phyloP scores from a whole-genome alignment of 2,329 filamentous ascomycete genomes.

The Nemania sp. region DNA sequence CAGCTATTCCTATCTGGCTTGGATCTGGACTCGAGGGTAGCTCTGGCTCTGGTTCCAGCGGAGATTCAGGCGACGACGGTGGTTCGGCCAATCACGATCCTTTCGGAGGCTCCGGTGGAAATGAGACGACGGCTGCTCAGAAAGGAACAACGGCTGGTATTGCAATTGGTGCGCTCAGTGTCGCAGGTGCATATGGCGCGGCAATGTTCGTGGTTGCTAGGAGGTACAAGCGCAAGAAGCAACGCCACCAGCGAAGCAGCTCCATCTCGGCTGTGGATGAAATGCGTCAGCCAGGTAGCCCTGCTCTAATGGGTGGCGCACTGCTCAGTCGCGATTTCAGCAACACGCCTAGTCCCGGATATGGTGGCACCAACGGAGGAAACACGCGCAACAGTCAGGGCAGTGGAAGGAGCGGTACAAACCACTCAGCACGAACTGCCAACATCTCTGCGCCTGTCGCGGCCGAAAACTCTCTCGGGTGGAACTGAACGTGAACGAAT shows the following conservation, averaged over 20 bases:
- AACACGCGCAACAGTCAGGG: constrained; percentile 68
- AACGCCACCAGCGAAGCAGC: constrained; percentile 80
- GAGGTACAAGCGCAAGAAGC: constrained; percentile 87
- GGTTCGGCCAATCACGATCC: constrained; percentile 54
- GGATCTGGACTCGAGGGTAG: constrained; percentile 58
- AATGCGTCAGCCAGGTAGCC: constrained; percentile 67
- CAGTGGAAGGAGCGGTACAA: constrained; percentile 71
- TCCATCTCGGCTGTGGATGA: constrained; percentile 72
- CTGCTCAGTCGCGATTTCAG: constrained; percentile 68
- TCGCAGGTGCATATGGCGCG: constrained; percentile 88
- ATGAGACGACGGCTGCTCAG: constrained; percentile 66
- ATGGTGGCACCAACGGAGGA: constrained; percentile 61
- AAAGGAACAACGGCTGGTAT: constrained; percentile 75
- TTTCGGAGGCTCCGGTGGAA: constrained; percentile 55
- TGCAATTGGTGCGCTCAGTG: constrained; percentile 79
- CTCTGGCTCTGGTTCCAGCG: constrained; percentile 54
- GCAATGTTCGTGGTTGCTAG: constrained; percentile 95
- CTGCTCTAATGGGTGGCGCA: constrained; percentile 77
- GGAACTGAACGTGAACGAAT: constrained; percentile 73
- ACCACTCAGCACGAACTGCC: constrained; percentile 67
- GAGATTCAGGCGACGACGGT: constrained; percentile 54
- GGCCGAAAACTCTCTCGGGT: constrained; percentile 93
- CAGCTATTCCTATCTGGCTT: constrained; percentile 76
- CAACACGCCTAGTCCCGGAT: constrained; percentile 51
- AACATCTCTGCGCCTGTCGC: constrained; percentile 91